Evolutionary conservation across 345 rosid genomes (phyloP), one percentile per base, ranked within the genome.

Genomic region (Lepidium africanum): DNA sequence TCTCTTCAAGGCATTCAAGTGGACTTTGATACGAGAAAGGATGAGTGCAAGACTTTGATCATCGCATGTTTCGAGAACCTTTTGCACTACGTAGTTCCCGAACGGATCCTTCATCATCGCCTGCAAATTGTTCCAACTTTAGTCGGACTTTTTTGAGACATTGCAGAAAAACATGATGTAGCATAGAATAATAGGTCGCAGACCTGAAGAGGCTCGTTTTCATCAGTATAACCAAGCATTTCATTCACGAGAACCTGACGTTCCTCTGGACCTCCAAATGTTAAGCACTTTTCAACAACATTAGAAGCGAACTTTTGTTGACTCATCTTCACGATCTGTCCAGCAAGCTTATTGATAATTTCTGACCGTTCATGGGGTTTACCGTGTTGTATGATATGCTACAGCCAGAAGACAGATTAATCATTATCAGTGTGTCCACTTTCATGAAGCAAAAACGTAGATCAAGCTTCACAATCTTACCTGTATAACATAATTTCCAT

Each of bases 91-190:
- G 65, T 94, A 94, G 80, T 94, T 94, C 73, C 97, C 99, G 43
- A 86, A 91, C 35, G 97, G 96, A 82, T 94, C 99, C 73, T 89
- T 94, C 97, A 94, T 94, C 99, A 94, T 91, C 9, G 90, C 97
- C 99, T 88, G 92, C 42, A 73, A 59, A 59, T 46, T 54, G 38
- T 16, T 65, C 49, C 37, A 1, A 40, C 1, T 17, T 66, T 67
- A 16, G 50, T 15, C 42, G 35, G 35, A 21, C 51, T 61, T 10
- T 27, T 62, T 12, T 2, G 1, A 54, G 45, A 36, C 30, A 53
- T 53, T 45, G 37, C 21, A 46, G 27, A 64, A 59, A 59, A 71
- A 38, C 49, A 63, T 32, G 65, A 63, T 30, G 19, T 43, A 16
- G 48, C 32, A 39, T 49, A 36, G n/a, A 3, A 1, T 7, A 50